Conservation (phyloP, 306 rosid genomes). For the Acacia acuminata region DNA sequence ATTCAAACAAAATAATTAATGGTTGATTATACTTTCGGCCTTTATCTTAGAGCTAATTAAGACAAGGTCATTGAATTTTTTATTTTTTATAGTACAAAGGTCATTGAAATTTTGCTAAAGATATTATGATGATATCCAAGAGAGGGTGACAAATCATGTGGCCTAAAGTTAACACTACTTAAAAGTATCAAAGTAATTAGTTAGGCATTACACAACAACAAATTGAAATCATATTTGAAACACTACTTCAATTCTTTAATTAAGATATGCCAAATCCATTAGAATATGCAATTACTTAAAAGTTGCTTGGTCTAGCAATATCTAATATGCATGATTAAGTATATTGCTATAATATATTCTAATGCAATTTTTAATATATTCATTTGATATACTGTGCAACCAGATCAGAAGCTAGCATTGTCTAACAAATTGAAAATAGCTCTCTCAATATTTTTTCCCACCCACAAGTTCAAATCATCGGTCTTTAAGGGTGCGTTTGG, state of each 20-base stretch:
- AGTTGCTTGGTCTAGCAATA: too few species aligned
- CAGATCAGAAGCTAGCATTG: not conserved
- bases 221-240: not conserved
- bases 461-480: not conserved
- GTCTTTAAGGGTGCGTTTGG: too few species aligned
- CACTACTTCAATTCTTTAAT: too few species aligned
- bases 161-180: conserved; percentile 33
- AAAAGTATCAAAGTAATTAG: not conserved
- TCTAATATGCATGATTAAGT: too few species aligned
- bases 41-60: not conserved
- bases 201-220: not conserved
- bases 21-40: not conserved
- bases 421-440: too few species aligned
- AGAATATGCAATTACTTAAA: too few species aligned
- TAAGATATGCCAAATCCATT: too few species aligned
- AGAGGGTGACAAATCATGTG: conserved; percentile 42
- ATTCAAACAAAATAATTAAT: not conserved
- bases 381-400: too few species aligned
- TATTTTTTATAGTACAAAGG: not conserved
- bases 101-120: not conserved
- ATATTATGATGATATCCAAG: conserved; percentile 35
- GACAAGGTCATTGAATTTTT: not conserved
- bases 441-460: too few species aligned
- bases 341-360: too few species aligned
- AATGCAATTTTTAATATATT: too few species aligned